Evolutionary conservation across 176 grass and related monocot species (phyloP).

Genomic region (Rhynchospora tenuis): DNA sequence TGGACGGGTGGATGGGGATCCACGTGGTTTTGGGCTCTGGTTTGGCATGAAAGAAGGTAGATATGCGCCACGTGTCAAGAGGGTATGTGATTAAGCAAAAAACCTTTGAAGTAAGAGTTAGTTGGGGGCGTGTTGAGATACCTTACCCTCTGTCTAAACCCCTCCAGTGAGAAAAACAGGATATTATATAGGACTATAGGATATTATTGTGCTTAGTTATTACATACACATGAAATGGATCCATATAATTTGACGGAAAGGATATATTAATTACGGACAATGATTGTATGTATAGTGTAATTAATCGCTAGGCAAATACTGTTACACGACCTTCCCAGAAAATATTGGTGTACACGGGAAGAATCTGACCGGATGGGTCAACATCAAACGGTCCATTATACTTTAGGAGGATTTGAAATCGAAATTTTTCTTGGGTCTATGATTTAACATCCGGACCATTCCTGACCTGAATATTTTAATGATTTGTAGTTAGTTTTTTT

Average conservation of each 20-base stretch:
- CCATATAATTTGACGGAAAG: neutral
- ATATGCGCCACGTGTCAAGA: neutral
- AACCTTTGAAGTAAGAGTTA: neutral
- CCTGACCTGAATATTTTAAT: neutral
- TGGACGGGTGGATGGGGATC: conserved; percentile 62
- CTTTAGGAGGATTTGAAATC: neutral
- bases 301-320: neutral
- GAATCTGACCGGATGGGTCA: neutral
- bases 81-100: neutral
- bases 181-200: neutral
- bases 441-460: neutral
- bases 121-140: conserved; percentile 19
- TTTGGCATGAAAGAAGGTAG: neutral
- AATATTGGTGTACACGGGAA: neutral
- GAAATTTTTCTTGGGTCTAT: neutral
- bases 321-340: neutral
- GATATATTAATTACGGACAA: neutral
- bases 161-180: neutral
- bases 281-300: neutral
- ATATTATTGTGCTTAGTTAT: neutral
- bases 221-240: neutral
- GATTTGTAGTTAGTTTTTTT: neutral
- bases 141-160: neutral
- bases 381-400: neutral
- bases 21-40: conserved; percentile 9